Conservation (phyloP, 164 flowering plant species). For the Kingdonia uniflora region DNA sequence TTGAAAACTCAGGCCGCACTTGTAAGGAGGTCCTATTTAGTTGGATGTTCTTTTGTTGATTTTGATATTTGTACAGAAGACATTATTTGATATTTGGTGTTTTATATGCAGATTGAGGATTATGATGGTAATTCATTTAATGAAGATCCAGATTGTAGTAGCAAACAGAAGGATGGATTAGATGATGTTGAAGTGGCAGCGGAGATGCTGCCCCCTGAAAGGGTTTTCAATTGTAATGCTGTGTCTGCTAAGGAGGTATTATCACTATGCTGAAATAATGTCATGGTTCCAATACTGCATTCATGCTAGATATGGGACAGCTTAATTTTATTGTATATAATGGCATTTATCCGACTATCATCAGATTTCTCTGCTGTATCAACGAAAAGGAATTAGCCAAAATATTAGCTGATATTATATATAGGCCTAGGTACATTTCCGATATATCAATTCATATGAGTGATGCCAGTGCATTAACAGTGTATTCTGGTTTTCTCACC, state of each 20-base stretch:
- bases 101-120: constrained; percentile 51
- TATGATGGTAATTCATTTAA: constrained; percentile 41
- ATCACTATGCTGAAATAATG: constrained; percentile 5
- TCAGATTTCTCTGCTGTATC: too few relatives aligned
- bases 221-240: neutral
- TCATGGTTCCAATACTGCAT: neutral
- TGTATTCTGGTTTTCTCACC: too few relatives aligned
- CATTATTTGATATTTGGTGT: neutral
- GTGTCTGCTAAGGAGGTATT: neutral
- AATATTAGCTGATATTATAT: too few relatives aligned
- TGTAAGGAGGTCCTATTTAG: constrained; percentile 24
- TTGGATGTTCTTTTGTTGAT: neutral
- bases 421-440: too few relatives aligned
- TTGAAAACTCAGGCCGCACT: constrained; percentile 83
- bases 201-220: neutral
- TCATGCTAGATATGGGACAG: too few relatives aligned
- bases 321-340: too few relatives aligned
- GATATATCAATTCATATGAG: too few relatives aligned
- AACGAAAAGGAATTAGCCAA: too few relatives aligned
- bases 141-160: neutral
- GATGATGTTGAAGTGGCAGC: neutral
- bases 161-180: neutral
- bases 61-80: neutral
- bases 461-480: too few relatives aligned
- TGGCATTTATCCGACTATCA: too few relatives aligned